Conservation (phyloP, 179 eudicot genomes). For the Actinidia arguta region DNA sequence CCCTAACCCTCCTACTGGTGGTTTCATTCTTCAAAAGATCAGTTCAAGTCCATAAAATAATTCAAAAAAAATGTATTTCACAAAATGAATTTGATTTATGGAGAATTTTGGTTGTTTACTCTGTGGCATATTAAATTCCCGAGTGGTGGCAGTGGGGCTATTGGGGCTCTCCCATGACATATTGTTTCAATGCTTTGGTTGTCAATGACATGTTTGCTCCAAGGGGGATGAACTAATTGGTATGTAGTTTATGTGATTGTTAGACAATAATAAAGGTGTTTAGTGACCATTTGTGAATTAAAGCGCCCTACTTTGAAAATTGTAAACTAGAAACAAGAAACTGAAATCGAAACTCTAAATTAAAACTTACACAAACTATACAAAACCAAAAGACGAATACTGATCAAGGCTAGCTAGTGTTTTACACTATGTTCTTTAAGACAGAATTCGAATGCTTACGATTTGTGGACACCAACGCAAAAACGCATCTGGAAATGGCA, state of each 20-base stretch:
- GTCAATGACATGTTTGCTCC: slow-evolving; percentile 94
- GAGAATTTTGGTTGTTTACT: not conserved
- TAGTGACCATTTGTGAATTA: too few relatives aligned
- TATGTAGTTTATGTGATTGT: slow-evolving; percentile 33
- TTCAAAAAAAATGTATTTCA: not conserved
- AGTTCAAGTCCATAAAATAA: slow-evolving; percentile 14
- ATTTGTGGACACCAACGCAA: too few relatives aligned
- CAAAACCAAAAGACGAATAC: too few relatives aligned
- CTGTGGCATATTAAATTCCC: slow-evolving; percentile 61
- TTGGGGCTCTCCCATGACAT: slow-evolving; percentile 87
- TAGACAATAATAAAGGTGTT: too few relatives aligned
- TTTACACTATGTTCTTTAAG: not conserved
- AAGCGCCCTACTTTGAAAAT: too few relatives aligned
- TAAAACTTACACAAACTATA: too few relatives aligned
- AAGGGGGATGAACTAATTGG: slow-evolving; percentile 91
- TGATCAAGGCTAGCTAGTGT: too few relatives aligned
- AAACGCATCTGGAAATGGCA: too few relatives aligned
- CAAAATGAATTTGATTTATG: not conserved
- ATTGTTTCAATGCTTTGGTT: slow-evolving; percentile 77
- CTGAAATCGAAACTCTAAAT: too few relatives aligned
- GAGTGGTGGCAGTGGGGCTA: slow-evolving; percentile 90
- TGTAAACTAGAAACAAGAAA: too few relatives aligned
- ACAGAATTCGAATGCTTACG: too few relatives aligned
- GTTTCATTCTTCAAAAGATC: slow-evolving; percentile 92
- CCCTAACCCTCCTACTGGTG: slow-evolving; percentile 78